Evolutionary conservation across 495 filamentous ascomycete genomes (phyloP), one percentile per base, ranked within the genome.

Genomic region (Hypoxylon fuscum): DNA sequence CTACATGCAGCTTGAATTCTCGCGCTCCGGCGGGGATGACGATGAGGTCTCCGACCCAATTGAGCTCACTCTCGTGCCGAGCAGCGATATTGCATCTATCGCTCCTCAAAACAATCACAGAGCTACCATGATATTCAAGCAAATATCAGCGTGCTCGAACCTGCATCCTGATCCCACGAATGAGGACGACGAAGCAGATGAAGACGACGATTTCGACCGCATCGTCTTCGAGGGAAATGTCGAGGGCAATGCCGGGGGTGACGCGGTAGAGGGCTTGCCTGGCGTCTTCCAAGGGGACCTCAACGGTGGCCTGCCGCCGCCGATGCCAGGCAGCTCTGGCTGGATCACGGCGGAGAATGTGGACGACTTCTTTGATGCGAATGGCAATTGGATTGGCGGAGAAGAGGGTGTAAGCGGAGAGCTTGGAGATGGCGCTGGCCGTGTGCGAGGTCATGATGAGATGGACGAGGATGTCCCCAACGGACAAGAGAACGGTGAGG

Each of bases 261-360:
- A 69, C n/a, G 57, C 73, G 4, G 68, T 84, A 5, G 77, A 80
- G 32, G 80, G 81, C 1, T 71, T 81, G 46, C 71, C 72, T 14
- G 77, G 82, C 34, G 79, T 78, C 14, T 72, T 78, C 58, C 59
- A 62, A 40, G 76, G 78, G 20, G 69, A 68, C 20, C 55, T 54
- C 29, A 76, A 79, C 59, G 84, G 85, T 4, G 85, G 83, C 32
- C 64, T 94, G 27, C 90, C 90, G 35, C 88, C 90, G 10, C 87
- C 90, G 3, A 82, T 95, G 72, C 90, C 90, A 1, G 92, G 94
- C 9, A 94, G 92, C 68, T 87, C 85, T 0, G 93, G 93, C 2
- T 98, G 95, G 95, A 97, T 98, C 62, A 98, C 95, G 14, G 89
- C 92, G 11, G 95, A 97, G 50, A 98, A 98, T 74, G 90, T 96